Evolutionary conservation across 1,284 basidiomycete species (phyloP).

Genomic region (Inonotus obliquus): DNA sequence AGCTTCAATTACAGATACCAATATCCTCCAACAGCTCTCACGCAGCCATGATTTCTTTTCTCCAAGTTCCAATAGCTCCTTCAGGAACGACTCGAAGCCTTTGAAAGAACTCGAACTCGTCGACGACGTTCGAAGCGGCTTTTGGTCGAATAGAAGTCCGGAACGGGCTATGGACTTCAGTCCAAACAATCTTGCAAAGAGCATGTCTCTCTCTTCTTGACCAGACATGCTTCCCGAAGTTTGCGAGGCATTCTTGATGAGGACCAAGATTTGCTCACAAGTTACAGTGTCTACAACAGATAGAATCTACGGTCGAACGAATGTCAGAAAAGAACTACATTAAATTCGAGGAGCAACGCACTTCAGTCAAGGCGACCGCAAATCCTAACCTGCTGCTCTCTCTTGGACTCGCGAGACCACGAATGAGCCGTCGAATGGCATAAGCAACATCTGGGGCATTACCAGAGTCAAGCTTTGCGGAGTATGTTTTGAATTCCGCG

Average conservation of each 20-base stretch:
- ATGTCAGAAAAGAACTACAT: background rate
- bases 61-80: constrained; percentile 66
- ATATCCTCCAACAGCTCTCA: constrained; percentile 88
- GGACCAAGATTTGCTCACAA: constrained; percentile 67
- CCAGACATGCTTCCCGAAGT: constrained; percentile 73
- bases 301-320: constrained; percentile 54
- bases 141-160: constrained; percentile 64
- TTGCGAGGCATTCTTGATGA: constrained; percentile 69
- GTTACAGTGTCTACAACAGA: constrained; percentile 77
- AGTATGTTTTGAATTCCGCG: constrained; percentile 32
- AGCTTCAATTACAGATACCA: constrained; percentile 60
- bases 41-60: constrained; percentile 88
- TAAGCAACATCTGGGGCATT: constrained; percentile 90
- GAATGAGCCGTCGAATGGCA: constrained; percentile 76
- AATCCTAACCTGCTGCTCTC: constrained; percentile 94
- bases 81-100: constrained; percentile 62
- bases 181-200: constrained; percentile 93
- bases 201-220: constrained; percentile 87
- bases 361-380: constrained; percentile 93
- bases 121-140: constrained; percentile 46
- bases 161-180: constrained; percentile 81
- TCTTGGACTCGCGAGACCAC: constrained; percentile 87
- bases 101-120: constrained; percentile 50
- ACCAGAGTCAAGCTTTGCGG: constrained; percentile 47
- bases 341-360: constrained; percentile 35